phyloP scores from a whole-genome alignment of 495 filamentous ascomycete genomes.

The Hamigera avellanea region DNA sequence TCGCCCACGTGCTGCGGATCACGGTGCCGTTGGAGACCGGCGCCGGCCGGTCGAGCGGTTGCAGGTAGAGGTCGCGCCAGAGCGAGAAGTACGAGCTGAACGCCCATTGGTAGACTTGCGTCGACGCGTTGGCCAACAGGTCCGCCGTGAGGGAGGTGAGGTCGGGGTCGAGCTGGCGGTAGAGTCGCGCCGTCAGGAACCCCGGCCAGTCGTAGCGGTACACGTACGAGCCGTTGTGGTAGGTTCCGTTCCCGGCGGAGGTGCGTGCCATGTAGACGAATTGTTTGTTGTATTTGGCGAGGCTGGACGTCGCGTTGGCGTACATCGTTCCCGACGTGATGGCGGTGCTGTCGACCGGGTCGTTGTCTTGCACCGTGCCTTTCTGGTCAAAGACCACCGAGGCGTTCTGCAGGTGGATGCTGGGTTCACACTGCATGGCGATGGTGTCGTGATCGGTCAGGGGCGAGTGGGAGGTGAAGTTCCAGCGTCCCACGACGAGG shows the following conservation, averaged over 20 bases:
- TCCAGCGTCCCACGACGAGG: slow-evolving; percentile 29
- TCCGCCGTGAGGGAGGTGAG: slow-evolving; percentile 16
- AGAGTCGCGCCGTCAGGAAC: slow-evolving; percentile 27
- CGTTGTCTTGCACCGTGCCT: slow-evolving; percentile 17
- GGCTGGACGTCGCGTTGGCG: slow-evolving; percentile 26
- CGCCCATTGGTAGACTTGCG: slow-evolving; percentile 29
- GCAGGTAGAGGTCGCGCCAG: slow-evolving; percentile 26
- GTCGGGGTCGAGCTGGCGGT: slow-evolving; percentile 16
- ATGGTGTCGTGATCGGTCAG: slow-evolving; percentile 23
- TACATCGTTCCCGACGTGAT: slow-evolving; percentile 23
- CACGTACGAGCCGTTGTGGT: slow-evolving; percentile 15
- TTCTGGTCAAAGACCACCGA: slow-evolving; percentile 21
- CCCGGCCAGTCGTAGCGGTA: slow-evolving; percentile 32
- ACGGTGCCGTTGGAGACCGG: slow-evolving; percentile 18
- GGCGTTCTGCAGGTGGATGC: slow-evolving; percentile 14
- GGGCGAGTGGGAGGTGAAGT: slow-evolving; percentile 16
- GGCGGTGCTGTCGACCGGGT: slow-evolving; percentile 8
- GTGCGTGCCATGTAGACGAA: slow-evolving; percentile 29
- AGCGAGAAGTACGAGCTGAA: slow-evolving; percentile 31
- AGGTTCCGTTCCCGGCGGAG: slow-evolving; percentile 19
- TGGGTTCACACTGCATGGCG: slow-evolving; percentile 27
- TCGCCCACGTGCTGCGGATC: slow-evolving; percentile 23
- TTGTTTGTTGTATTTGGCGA: slow-evolving; percentile 31
- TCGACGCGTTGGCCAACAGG: slow-evolving; percentile 16
- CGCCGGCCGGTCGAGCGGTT: slow-evolving; percentile 11